These are phyloP conservation scores for Plasmodium gonderi DNA, from an alignment of 169 alveolate species.

Conservation along the genomic window DNA sequence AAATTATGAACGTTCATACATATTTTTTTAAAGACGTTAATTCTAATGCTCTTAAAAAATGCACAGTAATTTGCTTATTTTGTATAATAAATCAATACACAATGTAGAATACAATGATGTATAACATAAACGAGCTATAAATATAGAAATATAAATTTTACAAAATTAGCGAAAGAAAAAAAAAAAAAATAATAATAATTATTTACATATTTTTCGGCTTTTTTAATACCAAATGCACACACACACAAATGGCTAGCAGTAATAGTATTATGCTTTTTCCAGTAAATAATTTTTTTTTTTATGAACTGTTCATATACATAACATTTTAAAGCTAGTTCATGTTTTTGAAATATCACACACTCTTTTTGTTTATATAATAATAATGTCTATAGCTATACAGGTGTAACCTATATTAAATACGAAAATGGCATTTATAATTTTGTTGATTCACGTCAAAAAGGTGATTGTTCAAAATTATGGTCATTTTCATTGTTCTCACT, in stretches of 20 bases:
- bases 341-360: background rate
- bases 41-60: background rate
- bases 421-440: background rate
- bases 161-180: background rate
- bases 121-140: background rate
- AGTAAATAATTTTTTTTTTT: slow-evolving; percentile 6
- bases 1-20: slow-evolving; percentile 34
- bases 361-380: background rate
- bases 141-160: background rate
- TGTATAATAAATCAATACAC: background rate
- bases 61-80: background rate
- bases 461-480: background rate
- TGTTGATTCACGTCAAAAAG: background rate
- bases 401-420: background rate
- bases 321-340: background rate
- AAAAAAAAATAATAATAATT: background rate
- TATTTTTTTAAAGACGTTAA: slow-evolving; percentile 14
- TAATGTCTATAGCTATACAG: background rate
- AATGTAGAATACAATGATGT: slow-evolving; percentile 2
- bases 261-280: background rate
- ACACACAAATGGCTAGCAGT: slow-evolving; percentile 19
- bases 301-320: slow-evolving; percentile 25
- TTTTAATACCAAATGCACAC: slow-evolving; percentile 2
- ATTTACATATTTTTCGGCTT: background rate
- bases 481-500: background rate